These are phyloP conservation scores for Leccinum griseonigrum DNA, from an alignment of 1,284 basidiomycete species.

Conservation along the genomic window DNA sequence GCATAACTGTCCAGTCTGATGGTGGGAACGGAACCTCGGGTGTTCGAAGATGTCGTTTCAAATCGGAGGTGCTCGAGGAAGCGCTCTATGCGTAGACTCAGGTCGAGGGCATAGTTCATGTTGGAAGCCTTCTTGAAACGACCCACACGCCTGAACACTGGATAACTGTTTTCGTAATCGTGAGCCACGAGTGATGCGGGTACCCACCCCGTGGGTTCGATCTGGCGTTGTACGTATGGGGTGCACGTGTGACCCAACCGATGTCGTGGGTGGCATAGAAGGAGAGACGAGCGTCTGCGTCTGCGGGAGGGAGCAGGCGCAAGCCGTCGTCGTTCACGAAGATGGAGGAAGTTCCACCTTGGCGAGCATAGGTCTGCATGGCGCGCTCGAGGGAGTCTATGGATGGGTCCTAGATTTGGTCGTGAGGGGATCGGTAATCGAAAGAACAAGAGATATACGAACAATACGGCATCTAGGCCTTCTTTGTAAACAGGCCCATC, in stretches of 20 bases:
- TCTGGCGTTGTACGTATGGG: constrained; percentile 53
- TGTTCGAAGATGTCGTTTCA: constrained; percentile 28
- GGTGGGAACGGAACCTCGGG: constrained; percentile 23
- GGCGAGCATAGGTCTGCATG: constrained; percentile 83
- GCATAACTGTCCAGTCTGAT: constrained; percentile 17
- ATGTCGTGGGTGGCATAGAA: constrained; percentile 83
- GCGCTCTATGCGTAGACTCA: constrained; percentile 69
- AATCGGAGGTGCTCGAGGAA: constrained; percentile 33
- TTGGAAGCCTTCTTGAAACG: constrained; percentile 90
- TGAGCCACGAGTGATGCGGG: background rate
- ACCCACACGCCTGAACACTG: constrained; percentile 78
- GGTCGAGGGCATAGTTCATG: constrained; percentile 80
- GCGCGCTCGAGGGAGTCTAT: constrained; percentile 81
- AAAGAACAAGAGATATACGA: constrained; percentile 29
- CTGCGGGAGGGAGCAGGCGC: constrained; percentile 57
- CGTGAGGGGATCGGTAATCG: constrained; percentile 2
- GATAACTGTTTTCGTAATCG: background rate
- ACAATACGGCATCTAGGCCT: constrained; percentile 67
- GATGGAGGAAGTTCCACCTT: constrained; percentile 76
- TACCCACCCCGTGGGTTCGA: constrained; percentile 18
- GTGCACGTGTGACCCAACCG: constrained; percentile 81
- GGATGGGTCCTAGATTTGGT: constrained; percentile 58
- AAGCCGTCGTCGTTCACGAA: constrained; percentile 79
- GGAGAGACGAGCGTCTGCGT: constrained; percentile 60
- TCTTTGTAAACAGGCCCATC: constrained; percentile 80